Evolutionary conservation across 2,329 filamentous ascomycete genomes (phyloP).

Genomic region (Rhinocladiella mackenziei): DNA sequence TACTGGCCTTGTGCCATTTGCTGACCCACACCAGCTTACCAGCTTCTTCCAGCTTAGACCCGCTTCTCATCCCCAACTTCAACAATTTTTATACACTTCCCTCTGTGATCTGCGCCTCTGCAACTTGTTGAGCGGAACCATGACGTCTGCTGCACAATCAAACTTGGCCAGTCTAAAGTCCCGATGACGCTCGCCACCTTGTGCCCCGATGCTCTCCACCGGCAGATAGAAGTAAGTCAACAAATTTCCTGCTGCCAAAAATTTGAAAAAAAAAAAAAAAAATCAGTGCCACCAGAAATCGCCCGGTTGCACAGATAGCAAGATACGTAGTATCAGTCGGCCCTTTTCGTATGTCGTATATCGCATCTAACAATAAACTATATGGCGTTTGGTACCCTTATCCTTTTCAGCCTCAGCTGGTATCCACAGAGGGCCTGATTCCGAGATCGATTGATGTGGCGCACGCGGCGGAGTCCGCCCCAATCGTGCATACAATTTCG

Average conservation of each 20-base stretch:
- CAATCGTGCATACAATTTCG: conserved; percentile 22
- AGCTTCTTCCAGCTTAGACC: conserved; percentile 7
- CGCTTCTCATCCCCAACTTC: conserved; percentile 15
- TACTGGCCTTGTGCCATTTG: too few species aligned
- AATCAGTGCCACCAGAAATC: background rate
- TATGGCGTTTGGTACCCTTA: background rate
- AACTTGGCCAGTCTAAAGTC: background rate
- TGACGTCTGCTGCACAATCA: background rate
- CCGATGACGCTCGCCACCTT: conserved; percentile 2
- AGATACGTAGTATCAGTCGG: too few species aligned
- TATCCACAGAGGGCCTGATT: conserved; percentile 8
- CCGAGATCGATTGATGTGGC: conserved; percentile 12
- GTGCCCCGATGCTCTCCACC: conserved; percentile 12
- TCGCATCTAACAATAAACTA: conserved; percentile 8
- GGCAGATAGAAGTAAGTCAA: conserved; percentile 14
- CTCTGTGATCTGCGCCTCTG: background rate
- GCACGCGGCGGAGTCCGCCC: conserved; percentile 19
- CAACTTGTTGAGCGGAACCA: conserved; percentile 2
- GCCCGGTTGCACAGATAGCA: conserved; percentile 8
- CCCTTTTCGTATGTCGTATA: conserved; percentile 13
- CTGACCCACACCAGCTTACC: conserved; percentile 11
- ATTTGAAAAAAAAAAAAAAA: conserved; percentile 6
- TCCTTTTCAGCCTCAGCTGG: conserved; percentile 21
- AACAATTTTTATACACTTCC: conserved; percentile 13
- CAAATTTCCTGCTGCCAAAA: too few species aligned